Percentiles rank a stretch among this genome's conserved stretches.
phyloP scores from a whole-genome alignment of 2,329 filamentous ascomycete genomes.

The Chaetothyriales sp. region DNA sequence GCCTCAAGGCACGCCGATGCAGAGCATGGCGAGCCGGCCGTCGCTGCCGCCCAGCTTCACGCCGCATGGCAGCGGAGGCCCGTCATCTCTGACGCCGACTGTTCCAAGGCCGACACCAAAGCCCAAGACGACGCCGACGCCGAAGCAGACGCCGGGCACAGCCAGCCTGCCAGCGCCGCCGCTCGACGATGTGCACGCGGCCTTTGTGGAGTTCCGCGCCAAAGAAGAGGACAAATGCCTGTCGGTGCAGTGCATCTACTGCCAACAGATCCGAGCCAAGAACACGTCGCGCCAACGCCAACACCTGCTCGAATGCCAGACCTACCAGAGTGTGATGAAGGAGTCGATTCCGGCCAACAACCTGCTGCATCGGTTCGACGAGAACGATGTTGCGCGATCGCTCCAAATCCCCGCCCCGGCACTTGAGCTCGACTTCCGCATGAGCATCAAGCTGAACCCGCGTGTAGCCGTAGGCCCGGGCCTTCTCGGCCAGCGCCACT shows the following conservation, averaged over 20 bases:
- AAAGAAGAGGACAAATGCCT: conserved; percentile 27
- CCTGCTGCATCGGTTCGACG: conserved; percentile 37
- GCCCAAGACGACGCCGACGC: conserved; percentile 13
- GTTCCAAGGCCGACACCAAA: conserved; percentile 6
- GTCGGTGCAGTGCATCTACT: conserved; percentile 38
- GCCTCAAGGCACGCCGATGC: conserved; percentile 30
- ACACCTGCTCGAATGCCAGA: conserved; percentile 36
- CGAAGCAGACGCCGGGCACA: conserved; percentile 10
- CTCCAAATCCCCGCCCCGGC: conserved; percentile 34
- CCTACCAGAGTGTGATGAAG: conserved; percentile 40
- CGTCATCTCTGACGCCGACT: not conserved
- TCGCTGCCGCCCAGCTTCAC: conserved; percentile 25
- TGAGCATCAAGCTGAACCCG: conserved; percentile 40
- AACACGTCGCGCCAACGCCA: conserved; percentile 38
- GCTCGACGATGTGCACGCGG: conserved; percentile 36
- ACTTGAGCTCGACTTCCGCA: conserved; percentile 40
- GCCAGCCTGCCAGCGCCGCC: conserved; percentile 34
- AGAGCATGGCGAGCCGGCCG: conserved; percentile 25
- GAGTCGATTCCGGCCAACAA: conserved; percentile 40
- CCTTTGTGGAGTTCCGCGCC: conserved; percentile 29
- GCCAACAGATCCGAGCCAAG: conserved; percentile 37
- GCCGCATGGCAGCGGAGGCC: conserved; percentile 1
- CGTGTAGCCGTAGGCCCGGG: conserved; percentile 34
- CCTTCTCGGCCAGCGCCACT: conserved; percentile 38
- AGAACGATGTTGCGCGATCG: conserved; percentile 35